These are phyloP conservation scores for Xerocomellus amylosporus DNA, from an alignment of 768 basidiomycete genomes.

Conservation along the genomic window DNA sequence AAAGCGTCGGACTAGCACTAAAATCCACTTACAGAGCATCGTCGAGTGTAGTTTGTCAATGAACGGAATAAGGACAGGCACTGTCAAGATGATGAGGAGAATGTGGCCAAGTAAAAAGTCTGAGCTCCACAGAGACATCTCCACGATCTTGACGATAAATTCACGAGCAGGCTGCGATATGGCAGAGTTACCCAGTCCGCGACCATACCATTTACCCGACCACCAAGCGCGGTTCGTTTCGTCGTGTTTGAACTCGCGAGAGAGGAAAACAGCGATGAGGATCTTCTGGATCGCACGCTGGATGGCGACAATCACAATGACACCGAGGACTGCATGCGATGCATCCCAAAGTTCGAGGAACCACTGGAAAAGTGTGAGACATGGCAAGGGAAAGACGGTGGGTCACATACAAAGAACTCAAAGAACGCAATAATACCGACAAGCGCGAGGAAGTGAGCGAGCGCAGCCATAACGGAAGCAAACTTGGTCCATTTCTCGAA, in stretches of 20 bases:
- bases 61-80: constrained; percentile 82
- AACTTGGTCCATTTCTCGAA: constrained; percentile 83
- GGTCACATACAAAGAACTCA: constrained; percentile 83
- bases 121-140: constrained; percentile 95
- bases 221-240: constrained; percentile 99
- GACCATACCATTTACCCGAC: constrained; percentile 98
- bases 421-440: constrained; percentile 87
- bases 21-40: constrained; percentile 70
- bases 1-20: not conserved
- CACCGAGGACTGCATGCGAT: constrained; percentile 93
- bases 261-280: constrained; percentile 89
- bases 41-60: constrained; percentile 88
- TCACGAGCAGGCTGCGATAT: constrained; percentile 96
- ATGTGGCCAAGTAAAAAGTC: constrained; percentile 89
- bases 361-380: constrained; percentile 54
- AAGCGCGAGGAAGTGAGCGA: constrained; percentile 81
- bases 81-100: constrained; percentile 82
- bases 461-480: constrained; percentile 86
- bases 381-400: constrained; percentile 32
- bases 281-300: constrained; percentile 94
- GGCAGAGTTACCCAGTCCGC: constrained; percentile 86
- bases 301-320: constrained; percentile 85
- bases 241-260: constrained; percentile 97
- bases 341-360: constrained; percentile 95
- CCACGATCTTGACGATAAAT: constrained; percentile 97